phyloP scores from a whole-genome alignment of 164 flowering plant genomes.

The Malania oleifera region DNA sequence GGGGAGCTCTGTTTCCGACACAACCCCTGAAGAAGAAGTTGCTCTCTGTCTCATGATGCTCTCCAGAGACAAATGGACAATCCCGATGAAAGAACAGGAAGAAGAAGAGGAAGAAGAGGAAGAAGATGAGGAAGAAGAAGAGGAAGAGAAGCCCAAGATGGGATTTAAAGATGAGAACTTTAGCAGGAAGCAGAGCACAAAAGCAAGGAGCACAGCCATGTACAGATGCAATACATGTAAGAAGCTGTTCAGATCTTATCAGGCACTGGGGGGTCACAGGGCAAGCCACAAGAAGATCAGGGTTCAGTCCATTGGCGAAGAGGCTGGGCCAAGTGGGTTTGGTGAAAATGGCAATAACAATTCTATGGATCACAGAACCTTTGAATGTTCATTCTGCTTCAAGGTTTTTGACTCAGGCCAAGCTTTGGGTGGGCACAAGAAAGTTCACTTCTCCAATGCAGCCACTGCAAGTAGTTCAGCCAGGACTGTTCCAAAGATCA shows the following conservation, averaged over 20 bases:
- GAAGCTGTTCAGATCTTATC: constrained; percentile 26
- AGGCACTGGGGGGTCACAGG: constrained; percentile 37
- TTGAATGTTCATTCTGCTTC: constrained; percentile 38
- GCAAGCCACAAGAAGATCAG: constrained; percentile 26
- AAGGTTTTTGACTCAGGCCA: constrained; percentile 46
- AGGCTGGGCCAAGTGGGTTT: background rate
- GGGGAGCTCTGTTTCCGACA: constrained; percentile 34
- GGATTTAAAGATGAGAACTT: background rate
- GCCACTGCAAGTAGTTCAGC: background rate
- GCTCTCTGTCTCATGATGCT: constrained; percentile 50
- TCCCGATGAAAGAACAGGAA: background rate
- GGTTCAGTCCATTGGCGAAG: background rate
- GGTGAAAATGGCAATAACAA: background rate
- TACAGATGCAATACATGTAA: constrained; percentile 28
- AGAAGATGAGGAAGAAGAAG: constrained; percentile 6
- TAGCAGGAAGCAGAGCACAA: background rate
- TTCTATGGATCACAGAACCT: constrained; percentile 9
- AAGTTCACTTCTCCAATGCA: constrained; percentile 12
- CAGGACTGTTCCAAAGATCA: background rate
- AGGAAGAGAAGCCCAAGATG: constrained; percentile 8
- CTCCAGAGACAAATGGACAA: constrained; percentile 34
- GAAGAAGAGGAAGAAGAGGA: background rate
- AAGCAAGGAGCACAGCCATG: background rate
- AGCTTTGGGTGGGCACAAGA: constrained; percentile 56
- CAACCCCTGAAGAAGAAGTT: constrained; percentile 33